Base-by-base conservation (phyloP, 2,329 filamentous ascomycete species). In the Arthrinium phaeospermum region DNA sequence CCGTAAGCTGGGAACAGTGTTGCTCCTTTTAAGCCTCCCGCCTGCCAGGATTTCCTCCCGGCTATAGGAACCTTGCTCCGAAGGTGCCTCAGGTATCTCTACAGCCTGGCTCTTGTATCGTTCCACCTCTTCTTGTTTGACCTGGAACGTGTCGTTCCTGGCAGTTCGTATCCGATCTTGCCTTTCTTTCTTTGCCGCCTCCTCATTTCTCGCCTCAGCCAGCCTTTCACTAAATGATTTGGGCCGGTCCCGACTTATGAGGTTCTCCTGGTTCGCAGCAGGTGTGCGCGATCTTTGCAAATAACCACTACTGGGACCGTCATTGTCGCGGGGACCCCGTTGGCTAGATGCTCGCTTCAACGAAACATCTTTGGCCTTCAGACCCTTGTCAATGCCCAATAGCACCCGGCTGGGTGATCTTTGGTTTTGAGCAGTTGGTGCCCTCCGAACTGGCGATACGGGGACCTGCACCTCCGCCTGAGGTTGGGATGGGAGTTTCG, bases 311-410 rank as follows among this genome's bases (percentile, higher is more conserved):
- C 80, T 78, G 41, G 75, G 75, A 7, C 73, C 75, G 53, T 80
- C 79, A 51, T 79, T 77, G 27, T 81, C 78, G 46, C 74, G 53
- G 51, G 78, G 77, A 71, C 79, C 85, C 71, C 83, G 84, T 44
- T 85, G 79, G 72, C 84, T 87, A 2, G 91, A 86, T 3, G 94
- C 91, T 75, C 94, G 88, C 81, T 94, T 96, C 41, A 98, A 84
- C 3, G 95, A 98, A 45, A 98, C 87, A 77, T 98, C 94, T 72
- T 90, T 90, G 1, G 92, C 95, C 77, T 88, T 92, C 47, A 95
- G 84, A 0, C 94, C 95, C 80, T 97, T 97, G 82, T 98, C 95
- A 74, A 98, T 97, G 6, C 96, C 96, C 22, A 98, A 82, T 24
- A 94, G 83, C 19, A 96, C 89, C 73, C 95, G 88, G 70, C 92